Conservation (phyloP, 805 yeast genomes). For the Ogataea zsoltii region DNA sequence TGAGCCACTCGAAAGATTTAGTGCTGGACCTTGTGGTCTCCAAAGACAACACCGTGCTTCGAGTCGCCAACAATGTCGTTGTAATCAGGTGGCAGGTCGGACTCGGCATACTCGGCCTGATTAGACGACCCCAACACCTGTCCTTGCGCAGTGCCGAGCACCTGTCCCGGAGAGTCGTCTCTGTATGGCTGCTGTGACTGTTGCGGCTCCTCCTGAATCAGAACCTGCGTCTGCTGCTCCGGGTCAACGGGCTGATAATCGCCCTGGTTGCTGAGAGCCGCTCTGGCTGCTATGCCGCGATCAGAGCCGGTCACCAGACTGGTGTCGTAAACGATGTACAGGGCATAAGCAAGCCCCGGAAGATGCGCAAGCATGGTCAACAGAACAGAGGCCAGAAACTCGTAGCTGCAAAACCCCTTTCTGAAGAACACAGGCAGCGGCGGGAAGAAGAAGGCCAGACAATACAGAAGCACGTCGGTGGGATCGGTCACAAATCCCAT, state of each 20-base stretch:
- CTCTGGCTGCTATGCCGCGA: constrained; percentile 19
- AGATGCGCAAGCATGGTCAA: constrained; percentile 49
- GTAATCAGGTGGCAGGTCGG: constrained; percentile 23
- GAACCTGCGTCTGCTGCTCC: constrained; percentile 9
- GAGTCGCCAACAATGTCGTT: constrained; percentile 18
- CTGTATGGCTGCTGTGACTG: background rate
- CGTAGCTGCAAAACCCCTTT: constrained; percentile 59
- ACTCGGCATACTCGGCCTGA: constrained; percentile 2
- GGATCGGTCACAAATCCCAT: constrained; percentile 23
- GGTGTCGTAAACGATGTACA: constrained; percentile 43
- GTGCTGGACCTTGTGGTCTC: constrained; percentile 27
- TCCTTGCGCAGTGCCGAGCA: background rate
- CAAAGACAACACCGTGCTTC: constrained; percentile 14
- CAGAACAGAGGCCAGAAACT: constrained; percentile 44
- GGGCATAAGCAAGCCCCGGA: constrained; percentile 52
- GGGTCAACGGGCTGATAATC: constrained; percentile 9
- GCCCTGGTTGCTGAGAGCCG: background rate
- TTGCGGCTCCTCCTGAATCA: background rate
- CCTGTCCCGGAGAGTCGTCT: background rate
- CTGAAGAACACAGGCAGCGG: constrained; percentile 73
- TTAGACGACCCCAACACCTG: constrained; percentile 9
- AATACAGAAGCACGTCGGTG: constrained; percentile 56
- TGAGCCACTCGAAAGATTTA: background rate
- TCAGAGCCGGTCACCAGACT: constrained; percentile 28
- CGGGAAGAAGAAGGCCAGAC: constrained; percentile 65